These are phyloP conservation scores for Calamus simplicifolius DNA, from an alignment of 176 grass and related monocot genomes.

Conservation along the genomic window DNA sequence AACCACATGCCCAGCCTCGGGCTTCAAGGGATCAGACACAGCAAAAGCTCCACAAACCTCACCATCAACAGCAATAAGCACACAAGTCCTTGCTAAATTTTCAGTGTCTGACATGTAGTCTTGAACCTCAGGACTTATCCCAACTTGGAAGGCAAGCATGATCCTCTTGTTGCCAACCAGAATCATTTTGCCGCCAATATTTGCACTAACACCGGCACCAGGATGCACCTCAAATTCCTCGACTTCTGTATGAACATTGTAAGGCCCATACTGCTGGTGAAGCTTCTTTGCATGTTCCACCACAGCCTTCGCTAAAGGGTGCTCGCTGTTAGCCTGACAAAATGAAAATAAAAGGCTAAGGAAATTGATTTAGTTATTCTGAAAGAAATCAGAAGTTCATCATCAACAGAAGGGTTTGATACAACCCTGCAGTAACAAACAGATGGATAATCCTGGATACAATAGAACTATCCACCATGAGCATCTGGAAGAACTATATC, in stretches of 20 bases:
- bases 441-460: too few relatives aligned
- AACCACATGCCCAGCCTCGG: constrained; percentile 63
- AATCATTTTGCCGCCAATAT: constrained; percentile 56
- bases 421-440: too few relatives aligned
- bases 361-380: background rate
- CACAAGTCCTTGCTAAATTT: constrained; percentile 71
- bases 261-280: constrained; percentile 59
- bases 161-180: constrained; percentile 89
- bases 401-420: too few relatives aligned
- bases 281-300: constrained; percentile 76
- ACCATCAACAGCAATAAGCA: constrained; percentile 69
- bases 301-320: constrained; percentile 88
- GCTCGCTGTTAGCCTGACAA: constrained; percentile 77
- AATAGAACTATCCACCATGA: too few relatives aligned
- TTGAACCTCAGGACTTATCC: constrained; percentile 46
- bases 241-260: constrained; percentile 49
- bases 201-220: constrained; percentile 71
- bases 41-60: constrained; percentile 65
- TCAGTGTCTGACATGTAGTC: constrained; percentile 60
- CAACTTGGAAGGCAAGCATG: constrained; percentile 67
- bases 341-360: background rate
- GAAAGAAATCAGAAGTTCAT: too few relatives aligned
- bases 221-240: constrained; percentile 90
- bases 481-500: too few relatives aligned
- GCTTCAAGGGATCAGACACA: constrained; percentile 91